These are phyloP conservation scores for Apiospora malaysiana DNA, from an alignment of 2,329 filamentous ascomycete genomes.

Conservation along the genomic window DNA sequence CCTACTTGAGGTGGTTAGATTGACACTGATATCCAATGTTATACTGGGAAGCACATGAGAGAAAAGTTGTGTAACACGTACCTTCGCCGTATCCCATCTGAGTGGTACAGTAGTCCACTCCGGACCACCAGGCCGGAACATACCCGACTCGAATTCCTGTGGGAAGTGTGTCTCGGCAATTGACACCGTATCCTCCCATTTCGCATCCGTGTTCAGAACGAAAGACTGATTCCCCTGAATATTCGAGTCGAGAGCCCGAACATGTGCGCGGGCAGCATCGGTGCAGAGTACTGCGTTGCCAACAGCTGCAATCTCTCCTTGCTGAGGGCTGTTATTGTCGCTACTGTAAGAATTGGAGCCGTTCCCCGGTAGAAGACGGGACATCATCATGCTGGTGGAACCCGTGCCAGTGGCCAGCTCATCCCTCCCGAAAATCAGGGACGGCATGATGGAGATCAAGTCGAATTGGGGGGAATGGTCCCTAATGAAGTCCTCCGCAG, in stretches of 20 bases:
- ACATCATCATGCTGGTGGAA: constrained; percentile 21
- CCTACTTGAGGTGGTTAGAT: not conserved
- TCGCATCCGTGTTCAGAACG: constrained; percentile 5
- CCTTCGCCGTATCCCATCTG: constrained; percentile 20
- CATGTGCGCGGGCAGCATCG: constrained; percentile 25
- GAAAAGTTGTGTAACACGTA: not conserved
- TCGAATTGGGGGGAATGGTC: constrained; percentile 18
- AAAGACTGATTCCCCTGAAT: constrained; percentile 24
- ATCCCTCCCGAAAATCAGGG: constrained; percentile 24
- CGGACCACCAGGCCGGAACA: not conserved
- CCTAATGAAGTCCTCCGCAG: constrained; percentile 19
- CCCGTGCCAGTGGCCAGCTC: constrained; percentile 21
- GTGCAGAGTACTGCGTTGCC: constrained; percentile 24
- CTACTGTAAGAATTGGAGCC: too few relatives aligned
- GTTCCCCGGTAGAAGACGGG: constrained; percentile 7
- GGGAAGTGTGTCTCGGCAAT: constrained; percentile 17
- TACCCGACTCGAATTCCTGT: not conserved
- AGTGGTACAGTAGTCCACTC: constrained; percentile 13
- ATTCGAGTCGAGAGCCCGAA: constrained; percentile 8
- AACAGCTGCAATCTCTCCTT: not conserved
- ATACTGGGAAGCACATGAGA: not conserved
- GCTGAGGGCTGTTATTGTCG: not conserved
- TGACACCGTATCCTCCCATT: constrained; percentile 20
- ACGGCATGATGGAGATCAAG: constrained; percentile 25
- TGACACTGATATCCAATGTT: not conserved